Evolutionary conservation across 208 protist species (phyloP).

Genomic region (Crithidia sp.): DNA sequence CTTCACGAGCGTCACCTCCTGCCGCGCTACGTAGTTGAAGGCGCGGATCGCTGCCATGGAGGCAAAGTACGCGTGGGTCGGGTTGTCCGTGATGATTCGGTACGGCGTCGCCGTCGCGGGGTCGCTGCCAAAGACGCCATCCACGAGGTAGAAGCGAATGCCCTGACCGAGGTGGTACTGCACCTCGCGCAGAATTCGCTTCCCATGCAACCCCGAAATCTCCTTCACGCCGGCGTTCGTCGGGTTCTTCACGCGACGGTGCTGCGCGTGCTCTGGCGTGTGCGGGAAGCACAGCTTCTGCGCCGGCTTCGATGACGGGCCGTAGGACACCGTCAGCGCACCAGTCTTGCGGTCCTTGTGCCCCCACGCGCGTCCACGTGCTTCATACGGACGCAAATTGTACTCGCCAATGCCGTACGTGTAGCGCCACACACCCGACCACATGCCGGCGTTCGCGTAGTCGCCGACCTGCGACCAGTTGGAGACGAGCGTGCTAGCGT

Average conservation of each 20-base stretch:
- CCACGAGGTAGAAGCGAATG: conserved; percentile 88
- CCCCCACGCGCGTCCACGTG: conserved; percentile 79
- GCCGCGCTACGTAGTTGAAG: conserved; percentile 85
- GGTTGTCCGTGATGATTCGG: conserved; percentile 92
- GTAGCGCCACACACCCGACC: conserved; percentile 89
- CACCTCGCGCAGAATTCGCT: conserved; percentile 86
- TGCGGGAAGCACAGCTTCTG: conserved; percentile 80
- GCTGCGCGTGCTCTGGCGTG: conserved; percentile 82
- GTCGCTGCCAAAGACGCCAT: conserved; percentile 87
- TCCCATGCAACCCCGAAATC: conserved; percentile 76
- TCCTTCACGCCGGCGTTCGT: conserved; percentile 53
- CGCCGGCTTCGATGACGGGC: conserved; percentile 31
- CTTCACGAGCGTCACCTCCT: conserved; percentile 89
- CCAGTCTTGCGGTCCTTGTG: conserved; percentile 59
- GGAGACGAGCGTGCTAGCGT: conserved; percentile 81
- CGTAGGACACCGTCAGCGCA: conserved; percentile 63
- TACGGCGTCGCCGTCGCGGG: conserved; percentile 76
- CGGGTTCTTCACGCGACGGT: conserved; percentile 83
- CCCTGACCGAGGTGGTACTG: conserved; percentile 91
- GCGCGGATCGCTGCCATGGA: conserved; percentile 82
- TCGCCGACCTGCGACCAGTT: conserved; percentile 91
- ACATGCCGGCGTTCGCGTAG: conserved; percentile 89
- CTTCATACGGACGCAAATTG: conserved; percentile 84
- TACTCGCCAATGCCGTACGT: conserved; percentile 90
- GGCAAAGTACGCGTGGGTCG: conserved; percentile 85